Base-by-base conservation (phyloP, 2,329 filamentous ascomycete genomes). In the Claviceps fusiformis region DNA sequence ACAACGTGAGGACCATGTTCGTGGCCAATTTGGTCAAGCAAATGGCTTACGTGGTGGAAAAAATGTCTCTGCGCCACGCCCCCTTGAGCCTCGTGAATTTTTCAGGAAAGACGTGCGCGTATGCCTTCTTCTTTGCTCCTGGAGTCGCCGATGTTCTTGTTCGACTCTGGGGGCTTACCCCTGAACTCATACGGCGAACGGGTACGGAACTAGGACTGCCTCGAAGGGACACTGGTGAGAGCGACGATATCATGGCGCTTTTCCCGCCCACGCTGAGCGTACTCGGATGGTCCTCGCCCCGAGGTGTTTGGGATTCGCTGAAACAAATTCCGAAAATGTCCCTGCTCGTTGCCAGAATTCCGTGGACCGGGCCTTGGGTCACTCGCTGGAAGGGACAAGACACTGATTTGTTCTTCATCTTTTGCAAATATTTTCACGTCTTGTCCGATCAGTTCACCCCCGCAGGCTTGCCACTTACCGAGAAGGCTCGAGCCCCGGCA, bases 111-210 rank as follows among this genome's bases (percentile, higher is more conserved):
- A 88, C 89, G 4, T 92, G 87, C 64, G 90, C 91, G 2, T 95
- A 95, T 68, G 90, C 89, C 35, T 95, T 95, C 69, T 93, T 92
- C 71, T 96, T 95, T 64, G 91, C 88, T 33, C 89, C 89, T 0
- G 89, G 89, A 5, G 81, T 95, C 54, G 86, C 89, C 8, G 89
- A 95, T 64, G 81, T 95, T 52, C 75, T 95, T 51, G 81, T 92
- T 31, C 82, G 89, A 17, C 73, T 95, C 5, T 95, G 91, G 90
- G 82, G 81, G 43, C 75, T 89, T 24, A 81, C 83, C 2, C 73
- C 84, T 3, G 82, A 84, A 56, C 73, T 82, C 46, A 77, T 95
- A 64, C 81, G 86, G 59, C 82, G 89, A 29, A 79, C 89, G 1
- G 77, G 89, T 9, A 79, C 83, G 52, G 85, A 87, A 62, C 82